phyloP scores from a whole-genome alignment of 148 eudicot genomes.

The Salicornia ramosissima region DNA sequence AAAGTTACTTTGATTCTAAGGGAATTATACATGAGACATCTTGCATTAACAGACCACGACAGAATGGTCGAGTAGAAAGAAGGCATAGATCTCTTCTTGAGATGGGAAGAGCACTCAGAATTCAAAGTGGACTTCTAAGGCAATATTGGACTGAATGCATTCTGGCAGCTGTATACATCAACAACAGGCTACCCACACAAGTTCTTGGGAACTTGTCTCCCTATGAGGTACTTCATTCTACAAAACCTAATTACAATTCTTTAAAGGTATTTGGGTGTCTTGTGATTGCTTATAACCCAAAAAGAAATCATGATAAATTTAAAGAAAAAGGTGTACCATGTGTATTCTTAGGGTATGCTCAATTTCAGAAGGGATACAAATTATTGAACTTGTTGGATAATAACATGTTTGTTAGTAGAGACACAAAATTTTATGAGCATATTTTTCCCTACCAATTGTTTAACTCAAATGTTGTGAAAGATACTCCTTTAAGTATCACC shows the following conservation, averaged over 20 bases:
- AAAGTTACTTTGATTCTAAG: neutral
- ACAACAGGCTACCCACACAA: neutral
- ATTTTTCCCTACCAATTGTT: neutral
- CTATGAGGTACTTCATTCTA: neutral
- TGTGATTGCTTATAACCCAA: neutral
- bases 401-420: neutral
- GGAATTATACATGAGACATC: neutral
- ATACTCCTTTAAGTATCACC: too few relatives aligned
- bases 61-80: neutral
- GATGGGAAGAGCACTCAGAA: neutral
- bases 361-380: neutral
- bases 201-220: neutral
- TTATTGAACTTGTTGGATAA: neutral
- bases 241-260: neutral
- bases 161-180: neutral
- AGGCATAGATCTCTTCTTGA: neutral
- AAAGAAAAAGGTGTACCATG: neutral
- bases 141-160: neutral
- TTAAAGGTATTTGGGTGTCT: neutral
- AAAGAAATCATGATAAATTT: neutral
- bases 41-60: neutral
- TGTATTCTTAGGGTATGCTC: neutral
- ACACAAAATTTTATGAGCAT: neutral
- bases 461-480: too few relatives aligned
- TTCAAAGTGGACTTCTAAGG: neutral